phyloP scores from a whole-genome alignment of 2,329 filamentous ascomycete genomes.

The Cylindrodendrum hubeiense region DNA sequence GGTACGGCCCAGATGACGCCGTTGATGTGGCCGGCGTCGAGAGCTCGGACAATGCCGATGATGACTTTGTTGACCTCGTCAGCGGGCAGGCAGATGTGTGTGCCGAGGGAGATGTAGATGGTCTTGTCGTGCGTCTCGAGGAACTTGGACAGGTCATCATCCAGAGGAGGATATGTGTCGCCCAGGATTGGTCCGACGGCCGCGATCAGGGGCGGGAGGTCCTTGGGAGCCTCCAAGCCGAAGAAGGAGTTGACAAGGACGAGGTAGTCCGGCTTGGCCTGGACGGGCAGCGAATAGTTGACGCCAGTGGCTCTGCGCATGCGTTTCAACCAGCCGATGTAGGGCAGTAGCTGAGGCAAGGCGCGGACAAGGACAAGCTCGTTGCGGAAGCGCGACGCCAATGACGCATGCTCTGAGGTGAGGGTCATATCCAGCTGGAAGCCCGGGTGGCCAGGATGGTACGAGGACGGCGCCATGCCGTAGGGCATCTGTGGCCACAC shows the following conservation, averaged over 20 bases:
- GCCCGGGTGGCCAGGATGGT: conserved; percentile 56
- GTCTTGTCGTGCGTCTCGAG: conserved; percentile 46
- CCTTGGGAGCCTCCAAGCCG: conserved; percentile 54
- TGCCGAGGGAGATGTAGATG: conserved; percentile 57
- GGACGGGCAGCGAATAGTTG: conserved; percentile 39
- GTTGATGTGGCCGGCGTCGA: conserved; percentile 48
- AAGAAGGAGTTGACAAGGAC: conserved; percentile 57
- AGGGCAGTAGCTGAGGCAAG: conserved; percentile 46
- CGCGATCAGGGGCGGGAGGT: conserved; percentile 52
- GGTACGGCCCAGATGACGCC: conserved; percentile 55
- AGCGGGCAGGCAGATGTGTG: conserved; percentile 51
- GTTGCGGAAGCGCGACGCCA: conserved; percentile 52
- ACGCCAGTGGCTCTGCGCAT: conserved; percentile 51
- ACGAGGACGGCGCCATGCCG: conserved; percentile 49
- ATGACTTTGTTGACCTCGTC: conserved; percentile 49
- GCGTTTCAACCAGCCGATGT: conserved; percentile 42
- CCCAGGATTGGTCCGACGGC: conserved; percentile 56
- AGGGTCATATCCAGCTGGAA: conserved; percentile 53
- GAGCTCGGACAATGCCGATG: conserved; percentile 43
- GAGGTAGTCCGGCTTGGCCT: conserved; percentile 54
- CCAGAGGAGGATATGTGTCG: conserved; percentile 50
- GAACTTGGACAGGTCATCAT: conserved; percentile 44
- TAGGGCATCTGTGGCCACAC: conserved; percentile 56
- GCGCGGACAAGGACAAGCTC: conserved; percentile 47
- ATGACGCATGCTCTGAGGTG: conserved; percentile 52